Base-by-base conservation (phyloP, 2,329 filamentous ascomycete species). In the Fusarium fujikuroi region DNA sequence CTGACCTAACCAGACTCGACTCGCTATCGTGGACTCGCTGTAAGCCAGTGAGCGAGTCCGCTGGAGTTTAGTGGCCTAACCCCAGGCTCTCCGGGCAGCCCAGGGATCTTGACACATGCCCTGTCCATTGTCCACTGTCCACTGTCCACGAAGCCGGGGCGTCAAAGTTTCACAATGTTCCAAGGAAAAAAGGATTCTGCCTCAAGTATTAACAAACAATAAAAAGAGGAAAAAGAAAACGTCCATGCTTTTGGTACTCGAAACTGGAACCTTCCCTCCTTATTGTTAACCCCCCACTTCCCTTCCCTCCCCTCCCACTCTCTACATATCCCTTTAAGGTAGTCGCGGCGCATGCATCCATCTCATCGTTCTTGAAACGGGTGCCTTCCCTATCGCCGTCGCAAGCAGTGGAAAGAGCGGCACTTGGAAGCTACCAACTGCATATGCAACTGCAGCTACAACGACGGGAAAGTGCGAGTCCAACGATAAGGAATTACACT, bases 231-330 rank as follows among this genome's bases (percentile, higher is more conserved):
- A n/a, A 47, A 39, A 52, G 49, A 53, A 69, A 59, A 37, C 54
- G 42, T 66, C 69, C 44, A 73, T 69, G 54, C 63, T 72, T 56
- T 53, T 23, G 34, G 59, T 47, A 19, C 60, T 47, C 12, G 49
- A 63, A 58, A 61, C 71, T 74, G 70, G 71, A 74, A 74, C 70
- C 67, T 74, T 74, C 72, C 60, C 70, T 72, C 67, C 25, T 21
- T 21, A 28, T 50, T 36, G 23, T 21, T 23, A 16, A 15, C 49
- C 53, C 66, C 57, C 66, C 70, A 66, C 52, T 74, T 60, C 28
- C 30, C 49, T 42, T 25, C 28, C 36, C 40, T 6, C 46, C 39
- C 36, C 40, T 50, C 37, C 42, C 30, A 23, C 47, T 32, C 37
- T 58, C n/a, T 44, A 21, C 10, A 60, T 39, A 46, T 36, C 63